phyloP scores from a whole-genome alignment of 352 stramenopile species.

The Globisporangium polare region DNA sequence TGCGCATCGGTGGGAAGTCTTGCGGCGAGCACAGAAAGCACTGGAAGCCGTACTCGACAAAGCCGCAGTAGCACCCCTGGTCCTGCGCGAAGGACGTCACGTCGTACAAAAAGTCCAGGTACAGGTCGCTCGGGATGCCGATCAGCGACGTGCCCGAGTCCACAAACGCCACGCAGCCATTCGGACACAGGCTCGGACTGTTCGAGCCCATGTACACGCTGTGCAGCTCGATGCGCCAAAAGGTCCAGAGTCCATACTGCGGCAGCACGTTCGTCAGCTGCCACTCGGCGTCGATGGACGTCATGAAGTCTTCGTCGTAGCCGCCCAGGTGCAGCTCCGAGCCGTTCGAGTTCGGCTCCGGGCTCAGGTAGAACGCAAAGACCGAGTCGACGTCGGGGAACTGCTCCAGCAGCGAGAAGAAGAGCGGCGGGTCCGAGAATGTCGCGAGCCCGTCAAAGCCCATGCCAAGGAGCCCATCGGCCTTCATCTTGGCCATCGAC shows the following conservation, averaged over 20 bases:
- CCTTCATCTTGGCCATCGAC: slow-evolving; percentile 80
- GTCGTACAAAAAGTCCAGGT: slow-evolving; percentile 70
- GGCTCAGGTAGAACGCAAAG: slow-evolving; percentile 96
- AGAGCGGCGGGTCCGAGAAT: slow-evolving; percentile 69
- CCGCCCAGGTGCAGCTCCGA: slow-evolving; percentile 72
- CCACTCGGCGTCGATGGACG: slow-evolving; percentile 43
- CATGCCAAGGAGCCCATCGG: slow-evolving; percentile 95
- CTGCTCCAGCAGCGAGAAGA: slow-evolving; percentile 62
- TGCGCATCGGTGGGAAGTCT: slow-evolving; percentile 61
- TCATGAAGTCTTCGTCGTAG: slow-evolving; percentile 55
- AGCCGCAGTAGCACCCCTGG: slow-evolving; percentile 70
- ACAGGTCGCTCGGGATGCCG: slow-evolving; percentile 84
- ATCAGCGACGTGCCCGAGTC: slow-evolving; percentile 97
- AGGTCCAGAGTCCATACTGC: slow-evolving; percentile 82
- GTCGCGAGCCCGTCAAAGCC: slow-evolving; percentile 93
- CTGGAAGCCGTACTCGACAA: slow-evolving; percentile 79
- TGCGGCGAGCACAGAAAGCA: slow-evolving; percentile 67
- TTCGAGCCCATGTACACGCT: slow-evolving; percentile 50
- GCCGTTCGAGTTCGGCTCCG: slow-evolving; percentile 76
- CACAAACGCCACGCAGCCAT: slow-evolving; percentile 90
- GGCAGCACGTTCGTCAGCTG: slow-evolving; percentile 68
- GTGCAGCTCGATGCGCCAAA: slow-evolving; percentile 73
- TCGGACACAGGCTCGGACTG: slow-evolving; percentile 32
- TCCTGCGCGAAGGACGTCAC: slow-evolving; percentile 59
- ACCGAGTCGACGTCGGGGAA: slow-evolving; percentile 66